Percentiles rank a stretch among this genome's conserved stretches.
These are phyloP conservation scores for Ustilago esculenta DNA, from an alignment of 1,284 basidiomycete species.

Conservation along the genomic window DNA sequence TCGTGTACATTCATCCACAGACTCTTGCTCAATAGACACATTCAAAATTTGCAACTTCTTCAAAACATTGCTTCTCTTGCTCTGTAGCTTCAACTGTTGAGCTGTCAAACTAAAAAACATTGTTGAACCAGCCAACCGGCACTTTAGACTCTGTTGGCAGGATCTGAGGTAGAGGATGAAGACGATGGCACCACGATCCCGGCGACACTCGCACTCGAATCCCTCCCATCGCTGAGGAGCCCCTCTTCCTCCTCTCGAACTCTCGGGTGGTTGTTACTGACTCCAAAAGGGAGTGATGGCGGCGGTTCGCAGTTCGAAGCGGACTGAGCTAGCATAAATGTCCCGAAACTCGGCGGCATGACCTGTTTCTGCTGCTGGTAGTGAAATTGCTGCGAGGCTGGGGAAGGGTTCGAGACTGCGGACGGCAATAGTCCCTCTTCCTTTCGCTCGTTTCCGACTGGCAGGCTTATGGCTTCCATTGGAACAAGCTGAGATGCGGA, in stretches of 20 bases:
- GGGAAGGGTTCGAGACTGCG: not conserved
- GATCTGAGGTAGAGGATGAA: not conserved
- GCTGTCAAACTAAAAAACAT: too few relatives aligned
- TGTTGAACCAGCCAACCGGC: too few relatives aligned
- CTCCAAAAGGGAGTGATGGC: too few relatives aligned
- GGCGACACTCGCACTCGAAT: constrained; percentile 5
- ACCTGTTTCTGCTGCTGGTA: not conserved
- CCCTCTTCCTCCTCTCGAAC: not conserved
- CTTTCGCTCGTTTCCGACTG: too few relatives aligned
- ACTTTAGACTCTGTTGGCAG: not conserved
- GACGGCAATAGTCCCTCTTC: too few relatives aligned
- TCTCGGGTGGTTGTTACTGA: not conserved
- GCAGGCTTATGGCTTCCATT: too few relatives aligned
- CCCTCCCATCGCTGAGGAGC: not conserved
- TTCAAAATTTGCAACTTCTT: too few relatives aligned
- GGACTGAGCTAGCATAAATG: too few relatives aligned
- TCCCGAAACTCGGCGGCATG: not conserved
- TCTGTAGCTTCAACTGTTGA: too few relatives aligned
- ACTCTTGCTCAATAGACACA: constrained; percentile 11
- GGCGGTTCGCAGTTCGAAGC: too few relatives aligned
- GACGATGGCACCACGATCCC: not conserved
- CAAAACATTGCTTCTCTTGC: too few relatives aligned
- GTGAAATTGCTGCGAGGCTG: not conserved
- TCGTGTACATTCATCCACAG: not conserved
- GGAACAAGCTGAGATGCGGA: too few relatives aligned